Evolutionary conservation across 106 monocot genomes (phyloP), one percentile per base, ranked within the genome.

Genomic region (Gastrodia elata): DNA sequence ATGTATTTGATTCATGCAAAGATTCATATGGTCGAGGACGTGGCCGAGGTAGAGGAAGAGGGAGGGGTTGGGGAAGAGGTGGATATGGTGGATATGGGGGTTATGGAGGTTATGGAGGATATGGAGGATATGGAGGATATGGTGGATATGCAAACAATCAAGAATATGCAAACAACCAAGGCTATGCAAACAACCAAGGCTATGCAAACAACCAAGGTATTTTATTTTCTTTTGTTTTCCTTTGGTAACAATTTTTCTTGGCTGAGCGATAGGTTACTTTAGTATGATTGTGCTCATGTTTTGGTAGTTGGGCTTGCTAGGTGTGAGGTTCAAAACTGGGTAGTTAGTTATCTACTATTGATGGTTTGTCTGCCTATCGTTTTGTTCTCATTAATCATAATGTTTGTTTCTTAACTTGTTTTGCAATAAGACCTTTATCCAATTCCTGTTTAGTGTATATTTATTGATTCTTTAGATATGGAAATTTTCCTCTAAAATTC

Each of bases 1-100:
- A 35, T 40, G 3, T 26, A 40, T 35, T 40, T 69, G 8, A 26
- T 40, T 39, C 14, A 10, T 41, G 4, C 13, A 49, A 48, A 93
- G 93, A 99, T 65, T 73, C 87, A 34, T 93, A 93, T 87, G 98
- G 86, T 0, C 77, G 79, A 37, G 83, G 82, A 26, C 89, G 88
- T 22, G 93, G 93, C 13, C 76, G 94, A 65, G 88, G 89, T 4
- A 84, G 96, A 64, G 90, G 90, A 58, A 84, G 97, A 78, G 91
- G 91, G 58, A 76, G 83, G 64, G 77, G 83, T 48, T 77, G 87
- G 49, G 85, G 70, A 16, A 76, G 97, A 78, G 91, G 91, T 64
- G 74, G 83, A 58, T 74, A 84, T 46, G 81, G 82, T 14, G 76
- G 77, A 39, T 68, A 76, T 70, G 84, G 81, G n/a, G 74, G 77